Evolutionary conservation across 805 yeast genomes (phyloP).

Genomic region (Wickerhamiella hasegawae): DNA sequence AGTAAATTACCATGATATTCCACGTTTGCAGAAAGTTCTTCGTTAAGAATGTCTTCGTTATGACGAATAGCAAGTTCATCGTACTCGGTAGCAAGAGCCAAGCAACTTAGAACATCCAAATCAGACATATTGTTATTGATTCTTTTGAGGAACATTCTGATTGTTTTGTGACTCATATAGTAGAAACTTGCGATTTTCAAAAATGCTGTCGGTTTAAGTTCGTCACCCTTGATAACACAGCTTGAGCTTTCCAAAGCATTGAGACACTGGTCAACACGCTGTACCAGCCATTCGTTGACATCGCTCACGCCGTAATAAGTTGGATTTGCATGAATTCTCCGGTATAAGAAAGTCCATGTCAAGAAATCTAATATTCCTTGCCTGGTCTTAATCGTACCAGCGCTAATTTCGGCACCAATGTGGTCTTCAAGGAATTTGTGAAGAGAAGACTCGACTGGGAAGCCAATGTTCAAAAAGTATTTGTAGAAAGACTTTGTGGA

Average conservation of each 20-base stretch:
- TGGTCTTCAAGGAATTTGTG: conserved; percentile 68
- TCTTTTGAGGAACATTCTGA: conserved; percentile 42
- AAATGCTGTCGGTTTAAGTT: conserved; percentile 50
- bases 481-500: conserved; percentile 61
- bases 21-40: conserved; percentile 58
- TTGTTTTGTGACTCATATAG: conserved; percentile 80
- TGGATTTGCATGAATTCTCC: conserved; percentile 65
- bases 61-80: conserved; percentile 83
- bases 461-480: conserved; percentile 62
- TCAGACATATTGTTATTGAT: conserved; percentile 30
- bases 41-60: conserved; percentile 77
- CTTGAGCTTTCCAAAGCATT: conserved; percentile 52
- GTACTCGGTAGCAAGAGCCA: conserved; percentile 59
- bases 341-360: conserved; percentile 59
- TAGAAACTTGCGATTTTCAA: conserved; percentile 79
- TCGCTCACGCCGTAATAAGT: conserved; percentile 64
- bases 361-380: conserved; percentile 62
- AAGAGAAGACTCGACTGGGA: conserved; percentile 68
- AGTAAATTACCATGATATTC: conserved; percentile 34
- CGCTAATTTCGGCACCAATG: conserved; percentile 64
- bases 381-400: conserved; percentile 46
- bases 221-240: conserved; percentile 35
- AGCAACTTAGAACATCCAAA: conserved; percentile 44
- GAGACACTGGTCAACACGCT: conserved; percentile 51
- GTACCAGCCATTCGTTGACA: conserved; percentile 21